Conservation (phyloP, 768 basidiomycete species). For the Pisolithus tinctorius region DNA sequence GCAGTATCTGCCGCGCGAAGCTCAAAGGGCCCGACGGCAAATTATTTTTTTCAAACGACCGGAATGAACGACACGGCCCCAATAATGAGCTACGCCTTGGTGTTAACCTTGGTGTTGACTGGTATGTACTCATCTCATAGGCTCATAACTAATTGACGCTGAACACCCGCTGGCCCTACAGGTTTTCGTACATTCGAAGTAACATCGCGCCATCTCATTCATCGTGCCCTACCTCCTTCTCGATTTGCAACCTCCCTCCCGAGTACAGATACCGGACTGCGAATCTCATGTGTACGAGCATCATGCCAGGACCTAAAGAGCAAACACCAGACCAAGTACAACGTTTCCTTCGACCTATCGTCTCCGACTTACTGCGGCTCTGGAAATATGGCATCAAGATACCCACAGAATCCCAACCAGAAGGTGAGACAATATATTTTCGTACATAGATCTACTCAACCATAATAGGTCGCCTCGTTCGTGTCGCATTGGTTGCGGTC, state of each 20-base stretch:
- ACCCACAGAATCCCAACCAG: conserved; percentile 6
- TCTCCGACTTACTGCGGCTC: conserved; percentile 20
- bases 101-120: conserved; percentile 25
- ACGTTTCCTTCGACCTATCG: conserved; percentile 15
- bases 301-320: conserved; percentile 25
- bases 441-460: not conserved
- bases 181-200: conserved; percentile 32
- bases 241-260: conserved; percentile 24
- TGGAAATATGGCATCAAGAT: conserved; percentile 17
- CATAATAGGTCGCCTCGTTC: not conserved
- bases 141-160: no score
- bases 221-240: conserved; percentile 27
- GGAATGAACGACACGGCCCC: conserved; percentile 1
- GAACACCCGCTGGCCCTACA: not conserved
- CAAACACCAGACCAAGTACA: conserved; percentile 20
- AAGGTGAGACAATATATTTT: conserved; percentile 4
- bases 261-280: conserved; percentile 15
- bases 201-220: conserved; percentile 30
- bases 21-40: no score
- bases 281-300: conserved; percentile 13
- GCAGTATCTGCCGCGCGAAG: conserved; percentile 11
- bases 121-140: conserved; percentile 12
- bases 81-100: conserved; percentile 25
- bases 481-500: no score
- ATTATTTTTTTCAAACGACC: no score